These are phyloP conservation scores for Melaleuca alternifolia DNA, from an alignment of 345 rosid species.

Conservation along the genomic window DNA sequence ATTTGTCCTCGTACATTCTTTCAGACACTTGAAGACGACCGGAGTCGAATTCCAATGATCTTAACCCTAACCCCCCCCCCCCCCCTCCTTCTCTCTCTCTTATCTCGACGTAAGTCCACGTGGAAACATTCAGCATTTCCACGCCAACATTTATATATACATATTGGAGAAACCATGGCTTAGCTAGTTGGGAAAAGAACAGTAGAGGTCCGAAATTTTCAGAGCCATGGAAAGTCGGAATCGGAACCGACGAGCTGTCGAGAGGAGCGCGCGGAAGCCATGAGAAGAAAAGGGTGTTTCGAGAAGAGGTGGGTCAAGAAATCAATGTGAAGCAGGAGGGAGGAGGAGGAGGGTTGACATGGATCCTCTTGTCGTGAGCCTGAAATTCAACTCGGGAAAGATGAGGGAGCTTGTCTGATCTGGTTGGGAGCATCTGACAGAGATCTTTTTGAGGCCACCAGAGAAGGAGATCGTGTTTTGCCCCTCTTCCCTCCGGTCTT, in stretches of 20 bases:
- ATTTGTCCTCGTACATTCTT: not conserved
- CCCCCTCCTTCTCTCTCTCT: not conserved
- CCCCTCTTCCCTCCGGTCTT: not conserved
- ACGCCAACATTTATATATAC: not conserved
- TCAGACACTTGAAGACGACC: not conserved
- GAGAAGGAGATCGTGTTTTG: not conserved
- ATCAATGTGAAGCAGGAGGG: slow-evolving; percentile 3
- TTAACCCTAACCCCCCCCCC: not conserved
- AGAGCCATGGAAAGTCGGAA: slow-evolving; percentile 10
- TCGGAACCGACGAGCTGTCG: not conserved
- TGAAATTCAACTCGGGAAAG: not conserved
- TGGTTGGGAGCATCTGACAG: not conserved
- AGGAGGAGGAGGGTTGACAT: not conserved
- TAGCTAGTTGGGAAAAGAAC: not conserved
- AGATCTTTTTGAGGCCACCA: not conserved
- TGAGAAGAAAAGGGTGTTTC: not conserved
- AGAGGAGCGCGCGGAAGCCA: not conserved
- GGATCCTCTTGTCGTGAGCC: not conserved
- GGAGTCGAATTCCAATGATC: not conserved
- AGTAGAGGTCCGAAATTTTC: slow-evolving; percentile 11
- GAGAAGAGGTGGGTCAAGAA: slow-evolving; percentile 7
- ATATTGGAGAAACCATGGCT: fast-evolving
- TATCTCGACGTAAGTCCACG: not conserved
- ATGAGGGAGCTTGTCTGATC: not conserved
- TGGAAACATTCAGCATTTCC: not conserved